Evolutionary conservation across 192 early-diverging fungal species (phyloP), one percentile per base, ranked within the genome.

Genomic region (Backusella westeae): DNA sequence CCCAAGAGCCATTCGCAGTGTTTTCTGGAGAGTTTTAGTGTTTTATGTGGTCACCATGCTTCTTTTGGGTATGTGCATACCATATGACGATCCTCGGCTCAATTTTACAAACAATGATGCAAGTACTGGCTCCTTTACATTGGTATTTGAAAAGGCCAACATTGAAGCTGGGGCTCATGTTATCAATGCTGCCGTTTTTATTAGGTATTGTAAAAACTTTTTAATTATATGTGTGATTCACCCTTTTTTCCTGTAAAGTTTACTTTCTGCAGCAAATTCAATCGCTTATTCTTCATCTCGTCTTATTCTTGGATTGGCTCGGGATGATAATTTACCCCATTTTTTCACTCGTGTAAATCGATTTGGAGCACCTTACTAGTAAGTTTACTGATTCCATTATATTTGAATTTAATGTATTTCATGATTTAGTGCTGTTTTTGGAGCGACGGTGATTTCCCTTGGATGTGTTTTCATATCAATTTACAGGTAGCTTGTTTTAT

Each of bases 1-100:
- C 3, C 93, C 93, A 46, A 81, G 84, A 10, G 93, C 91, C 8
- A 92, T 94, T 66, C 84, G 88, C 32, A 32, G 32, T 32, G 32
- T 32, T 32, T n/a, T 86, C 89, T 21, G 88, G 88, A 29, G 96
- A 69, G 94, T 97, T 67, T 74, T 82, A 8, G 80, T 95, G 14
- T 96, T 96, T 89, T 96, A 94, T 82, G 76, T 96, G 41, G 73
- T 84, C 17, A 91, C 93, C n/a, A 93, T 95, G 65, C 84, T 94
- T 42, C 84, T 95, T 56, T 91, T 96, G 42, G 95, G 95, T 12
- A 75, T 96, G 67, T 89, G 90, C 52, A 89, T 96, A 44, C 92
- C 91, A 6, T 85, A 84, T 84, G 79, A 73, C 67, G 84, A 93
- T 75, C 76, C 84, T 8, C 77, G 83, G 23, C 87, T 95, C 9